Conservation (phyloP, 352 stramenopile genomes). For the Phytopythium helicoides region DNA sequence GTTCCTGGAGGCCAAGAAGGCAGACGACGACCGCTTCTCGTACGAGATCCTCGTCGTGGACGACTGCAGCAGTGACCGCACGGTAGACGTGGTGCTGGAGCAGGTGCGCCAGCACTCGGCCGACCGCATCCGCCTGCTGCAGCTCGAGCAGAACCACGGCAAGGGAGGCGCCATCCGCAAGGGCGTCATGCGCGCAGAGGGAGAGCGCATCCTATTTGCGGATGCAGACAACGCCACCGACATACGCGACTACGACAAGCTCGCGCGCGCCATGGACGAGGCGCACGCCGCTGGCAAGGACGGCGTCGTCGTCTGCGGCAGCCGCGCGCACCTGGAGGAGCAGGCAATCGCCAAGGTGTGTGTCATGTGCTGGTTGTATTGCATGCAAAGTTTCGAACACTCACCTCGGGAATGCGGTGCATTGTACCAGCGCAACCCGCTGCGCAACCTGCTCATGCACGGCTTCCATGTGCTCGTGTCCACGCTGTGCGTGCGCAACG, state of each 20-base stretch:
- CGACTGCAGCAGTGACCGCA: slow-evolving; percentile 88
- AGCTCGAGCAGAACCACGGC: slow-evolving; percentile 85
- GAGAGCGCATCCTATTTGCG: slow-evolving; percentile 84
- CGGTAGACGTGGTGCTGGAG: slow-evolving; percentile 59
- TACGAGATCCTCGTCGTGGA: slow-evolving; percentile 94
- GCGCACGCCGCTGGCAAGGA: slow-evolving; percentile 15
- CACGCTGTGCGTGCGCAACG: slow-evolving; percentile 79
- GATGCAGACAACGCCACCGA: slow-evolving; percentile 93
- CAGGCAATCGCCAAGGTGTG: slow-evolving; percentile 82
- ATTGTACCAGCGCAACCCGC: slow-evolving; percentile 75
- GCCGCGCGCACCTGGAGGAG: slow-evolving; percentile 87
- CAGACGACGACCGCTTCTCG: slow-evolving; percentile 32
- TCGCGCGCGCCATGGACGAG: slow-evolving; percentile 55
- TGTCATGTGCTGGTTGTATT: too few species aligned
- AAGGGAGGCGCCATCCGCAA: slow-evolving; percentile 91
- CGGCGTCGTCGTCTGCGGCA: slow-evolving; percentile 87
- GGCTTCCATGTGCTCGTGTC: slow-evolving; percentile 91
- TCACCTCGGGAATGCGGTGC: too few species aligned
- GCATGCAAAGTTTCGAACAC: too few species aligned
- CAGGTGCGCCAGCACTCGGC: slow-evolving; percentile 50
- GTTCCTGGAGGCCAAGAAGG: slow-evolving; percentile 78
- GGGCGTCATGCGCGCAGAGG: slow-evolving; percentile 81
- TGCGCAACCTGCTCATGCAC: slow-evolving; percentile 91
- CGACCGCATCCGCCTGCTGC: slow-evolving; percentile 69
- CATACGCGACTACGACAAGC: slow-evolving; percentile 86